Evolutionary conservation across 352 stramenopile genomes (phyloP), one percentile per base, ranked within the genome.

Genomic region (Blastocystis sp.): DNA sequence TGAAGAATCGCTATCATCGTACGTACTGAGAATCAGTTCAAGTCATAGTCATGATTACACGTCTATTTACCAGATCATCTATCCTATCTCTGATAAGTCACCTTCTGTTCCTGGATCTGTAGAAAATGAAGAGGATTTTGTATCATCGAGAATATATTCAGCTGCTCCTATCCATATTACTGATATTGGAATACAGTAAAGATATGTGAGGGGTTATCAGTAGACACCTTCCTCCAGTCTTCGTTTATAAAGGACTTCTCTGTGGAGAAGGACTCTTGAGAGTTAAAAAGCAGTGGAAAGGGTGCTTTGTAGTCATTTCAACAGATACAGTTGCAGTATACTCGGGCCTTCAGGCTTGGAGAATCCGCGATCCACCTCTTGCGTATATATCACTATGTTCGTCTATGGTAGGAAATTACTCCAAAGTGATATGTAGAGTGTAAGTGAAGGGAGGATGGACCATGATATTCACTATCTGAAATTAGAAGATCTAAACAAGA

Each of bases 121-220:
- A 6, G 59, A 66, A 57, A 66, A 68, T 24, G 73, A 84, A 30
- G 73, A 84, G 13, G 30, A 48, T 11, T 35, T 51, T 19, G 11
- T 40, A 30, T 0, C 42, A 11, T 30, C 44, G n/a, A 60, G 70
- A 24, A 81, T n/a, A 54, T 78, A 13, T 62, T 35, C 27, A 44
- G 51, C 22, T 0, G 48, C 54, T 27, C 70, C 70, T 15, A 51
- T 81, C 11, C 24, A 17, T 11, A 60, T 81, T n/a, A 35, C 24
- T 1, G 70, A 81, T 44, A 81, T 81, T 64, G 70, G 70, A 48
- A 64, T 64, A 15, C 22, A 64, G 70, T 81, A 42, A 11, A 22
- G 3, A 22, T 22, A 27, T 11, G n/a, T 37, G 40, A 3, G 11
- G 11, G 62, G 37, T 30, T 22, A 60, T 6, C 13, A 5, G 17